Conservation (phyloP, 257 asterid species). For the Solanum lycopersicoides region DNA sequence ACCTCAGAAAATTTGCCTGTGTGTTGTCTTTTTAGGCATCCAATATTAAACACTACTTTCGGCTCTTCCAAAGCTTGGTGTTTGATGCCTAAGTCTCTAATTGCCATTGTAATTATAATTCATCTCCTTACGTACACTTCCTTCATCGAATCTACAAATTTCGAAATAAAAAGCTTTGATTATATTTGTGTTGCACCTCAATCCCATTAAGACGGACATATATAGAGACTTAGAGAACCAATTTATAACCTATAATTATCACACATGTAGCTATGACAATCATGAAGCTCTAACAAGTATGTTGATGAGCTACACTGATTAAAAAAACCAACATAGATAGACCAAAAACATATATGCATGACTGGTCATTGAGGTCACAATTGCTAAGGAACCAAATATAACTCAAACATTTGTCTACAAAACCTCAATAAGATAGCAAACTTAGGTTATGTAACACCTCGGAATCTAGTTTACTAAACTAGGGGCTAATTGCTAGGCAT, state of each 20-base stretch:
- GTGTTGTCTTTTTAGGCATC: background rate
- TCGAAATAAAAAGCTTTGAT: background rate
- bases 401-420: background rate
- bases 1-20: background rate
- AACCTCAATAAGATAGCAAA: too few relatives aligned
- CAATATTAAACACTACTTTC: background rate
- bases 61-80: background rate
- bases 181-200: background rate
- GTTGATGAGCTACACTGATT: background rate
- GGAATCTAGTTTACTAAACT: too few relatives aligned
- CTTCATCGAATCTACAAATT: background rate
- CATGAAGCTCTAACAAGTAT: background rate
- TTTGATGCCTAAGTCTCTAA: background rate
- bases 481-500: too few relatives aligned
- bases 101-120: background rate
- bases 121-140: background rate
- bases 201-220: background rate
- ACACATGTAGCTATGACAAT: background rate
- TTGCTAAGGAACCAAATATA: background rate
- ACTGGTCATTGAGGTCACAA: background rate
- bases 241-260: background rate
- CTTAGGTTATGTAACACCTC: background rate
- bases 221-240: background rate
- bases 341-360: background rate
- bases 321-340: too few relatives aligned